Conservation (phyloP, 2,329 filamentous ascomycete species). For the Fusarium albosuccineum region DNA sequence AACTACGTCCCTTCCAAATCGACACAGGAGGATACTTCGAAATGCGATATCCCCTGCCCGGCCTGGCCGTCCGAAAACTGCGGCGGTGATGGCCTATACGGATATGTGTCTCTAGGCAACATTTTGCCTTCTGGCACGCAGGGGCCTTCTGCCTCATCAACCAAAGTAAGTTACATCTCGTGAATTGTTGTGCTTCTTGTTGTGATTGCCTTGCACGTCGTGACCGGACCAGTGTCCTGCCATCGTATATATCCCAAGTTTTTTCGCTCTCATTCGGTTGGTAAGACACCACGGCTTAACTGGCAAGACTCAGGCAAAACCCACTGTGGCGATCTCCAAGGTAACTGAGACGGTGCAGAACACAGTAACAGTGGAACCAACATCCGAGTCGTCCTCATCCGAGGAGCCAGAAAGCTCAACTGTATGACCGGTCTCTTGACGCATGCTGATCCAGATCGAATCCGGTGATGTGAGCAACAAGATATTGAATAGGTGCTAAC, state of each 20-base stretch:
- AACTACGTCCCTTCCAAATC: constrained; percentile 70
- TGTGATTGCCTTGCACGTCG: constrained; percentile 35
- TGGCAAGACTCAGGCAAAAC: constrained; percentile 46
- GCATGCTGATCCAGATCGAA: constrained; percentile 31
- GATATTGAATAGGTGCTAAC: constrained; percentile 32
- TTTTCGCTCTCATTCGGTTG: constrained; percentile 24
- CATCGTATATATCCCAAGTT: constrained; percentile 22
- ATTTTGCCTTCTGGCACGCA: constrained; percentile 68
- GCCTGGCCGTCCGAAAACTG: constrained; percentile 77
- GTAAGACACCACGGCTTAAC: constrained; percentile 48
- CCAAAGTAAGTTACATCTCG: constrained; percentile 47
- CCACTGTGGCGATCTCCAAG: constrained; percentile 48
- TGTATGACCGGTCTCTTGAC: constrained; percentile 54
- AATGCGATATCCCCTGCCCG: constrained; percentile 73
- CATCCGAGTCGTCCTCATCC: constrained; percentile 41
- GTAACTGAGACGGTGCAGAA: constrained; percentile 54
- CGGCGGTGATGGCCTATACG: constrained; percentile 72
- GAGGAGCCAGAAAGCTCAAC: constrained; percentile 48
- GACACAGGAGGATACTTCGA: constrained; percentile 53
- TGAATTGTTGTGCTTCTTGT: constrained; percentile 29
- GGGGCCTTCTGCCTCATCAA: constrained; percentile 42
- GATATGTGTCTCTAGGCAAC: constrained; percentile 71
- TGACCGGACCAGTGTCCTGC: constrained; percentile 45
- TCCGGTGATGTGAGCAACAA: constrained; percentile 36
- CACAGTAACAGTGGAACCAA: constrained; percentile 44